These are phyloP conservation scores for Penicillium janthinellum DNA, from an alignment of 2,329 filamentous ascomycete genomes.

Conservation along the genomic window DNA sequence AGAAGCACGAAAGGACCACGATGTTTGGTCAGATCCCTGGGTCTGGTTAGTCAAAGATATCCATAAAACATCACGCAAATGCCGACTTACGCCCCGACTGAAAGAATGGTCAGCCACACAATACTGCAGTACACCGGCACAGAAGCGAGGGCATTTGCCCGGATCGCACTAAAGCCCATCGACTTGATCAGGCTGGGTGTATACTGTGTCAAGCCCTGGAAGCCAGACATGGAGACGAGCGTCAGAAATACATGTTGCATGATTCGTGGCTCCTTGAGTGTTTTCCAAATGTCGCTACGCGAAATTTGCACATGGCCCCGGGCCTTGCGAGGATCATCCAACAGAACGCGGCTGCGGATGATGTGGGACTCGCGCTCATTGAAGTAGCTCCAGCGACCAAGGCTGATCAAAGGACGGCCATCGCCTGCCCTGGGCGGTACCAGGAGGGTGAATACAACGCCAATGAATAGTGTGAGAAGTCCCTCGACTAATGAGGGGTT, in stretches of 20 bases:
- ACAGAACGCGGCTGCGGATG: constrained; percentile 43
- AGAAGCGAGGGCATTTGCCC: constrained; percentile 57
- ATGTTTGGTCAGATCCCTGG: constrained; percentile 35
- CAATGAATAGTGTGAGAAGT: constrained; percentile 52
- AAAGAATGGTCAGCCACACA: constrained; percentile 29
- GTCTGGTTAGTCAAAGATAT: background rate
- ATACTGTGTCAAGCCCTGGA: constrained; percentile 55
- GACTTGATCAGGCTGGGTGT: constrained; percentile 56
- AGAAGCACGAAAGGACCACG: constrained; percentile 41
- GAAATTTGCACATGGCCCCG: constrained; percentile 41
- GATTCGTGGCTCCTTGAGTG: constrained; percentile 53
- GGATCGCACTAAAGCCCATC: constrained; percentile 54
- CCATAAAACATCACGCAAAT: background rate
- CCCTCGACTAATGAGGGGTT: constrained; percentile 48
- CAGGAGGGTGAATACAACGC: constrained; percentile 44
- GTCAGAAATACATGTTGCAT: constrained; percentile 57
- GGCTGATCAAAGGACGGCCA: constrained; percentile 37
- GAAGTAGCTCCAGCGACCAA: constrained; percentile 47
- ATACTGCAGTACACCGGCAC: constrained; percentile 48
- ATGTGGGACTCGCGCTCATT: constrained; percentile 48
- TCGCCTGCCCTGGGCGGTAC: constrained; percentile 44
- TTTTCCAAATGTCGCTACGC: constrained; percentile 38
- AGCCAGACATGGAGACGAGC: constrained; percentile 49
- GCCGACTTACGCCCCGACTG: constrained; percentile 27
- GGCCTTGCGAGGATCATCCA: constrained; percentile 49